These are phyloP conservation scores for Pneumocystis sp. DNA, from an alignment of 1,139 yeast species.

Conservation along the genomic window DNA sequence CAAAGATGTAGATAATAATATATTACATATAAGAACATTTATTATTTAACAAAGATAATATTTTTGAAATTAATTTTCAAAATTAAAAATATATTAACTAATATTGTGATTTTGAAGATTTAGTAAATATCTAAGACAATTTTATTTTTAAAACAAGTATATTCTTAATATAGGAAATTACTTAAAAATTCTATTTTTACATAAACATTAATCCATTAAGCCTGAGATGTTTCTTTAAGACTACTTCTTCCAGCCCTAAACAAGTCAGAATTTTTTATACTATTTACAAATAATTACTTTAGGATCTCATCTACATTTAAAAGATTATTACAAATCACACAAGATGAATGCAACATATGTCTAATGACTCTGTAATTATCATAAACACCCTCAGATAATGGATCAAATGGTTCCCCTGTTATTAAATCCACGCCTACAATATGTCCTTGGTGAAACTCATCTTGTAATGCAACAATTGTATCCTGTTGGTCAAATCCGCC, in stretches of 20 bases:
- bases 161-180: neutral
- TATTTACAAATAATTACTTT: neutral
- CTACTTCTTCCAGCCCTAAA: slow-evolving; percentile 1
- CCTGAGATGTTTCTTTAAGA: neutral
- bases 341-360: slow-evolving; percentile 82
- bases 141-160: neutral
- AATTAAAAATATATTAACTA: neutral
- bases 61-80: neutral
- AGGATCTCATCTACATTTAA: slow-evolving; percentile 88
- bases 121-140: neutral
- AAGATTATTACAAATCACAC: slow-evolving; percentile 86
- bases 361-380: slow-evolving; percentile 88
- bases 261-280: neutral
- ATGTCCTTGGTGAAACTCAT: slow-evolving; percentile 69
- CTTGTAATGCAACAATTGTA: slow-evolving; percentile 77
- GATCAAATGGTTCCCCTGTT: slow-evolving; percentile 93
- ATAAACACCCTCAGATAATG: slow-evolving; percentile 88
- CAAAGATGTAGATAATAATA: neutral
- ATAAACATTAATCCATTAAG: neutral
- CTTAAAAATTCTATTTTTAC: neutral
- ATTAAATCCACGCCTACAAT: slow-evolving; percentile 80
- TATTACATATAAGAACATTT: neutral
- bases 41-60: neutral
- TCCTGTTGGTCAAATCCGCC: slow-evolving; percentile 92
- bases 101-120: neutral